Percentiles rank a stretch among this genome's conserved stretches.
Conservation (phyloP, 805 yeast genomes). For the Saccharomycodes ludwigii region DNA sequence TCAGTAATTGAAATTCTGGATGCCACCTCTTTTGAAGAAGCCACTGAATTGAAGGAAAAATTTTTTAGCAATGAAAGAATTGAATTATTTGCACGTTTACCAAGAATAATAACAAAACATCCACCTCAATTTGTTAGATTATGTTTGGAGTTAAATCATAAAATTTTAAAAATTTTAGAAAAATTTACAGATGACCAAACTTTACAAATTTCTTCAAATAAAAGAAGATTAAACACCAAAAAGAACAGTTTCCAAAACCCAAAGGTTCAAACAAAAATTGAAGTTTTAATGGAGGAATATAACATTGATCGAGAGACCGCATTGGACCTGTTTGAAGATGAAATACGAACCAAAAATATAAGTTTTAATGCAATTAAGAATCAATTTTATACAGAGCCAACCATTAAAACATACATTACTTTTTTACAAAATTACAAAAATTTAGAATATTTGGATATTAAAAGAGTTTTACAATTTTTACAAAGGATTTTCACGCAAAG, state of each 20-base stretch:
- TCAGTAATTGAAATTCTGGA: slow-evolving; percentile 31
- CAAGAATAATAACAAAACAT: slow-evolving; percentile 50
- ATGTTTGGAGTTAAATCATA: slow-evolving; percentile 52
- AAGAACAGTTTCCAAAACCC: background rate
- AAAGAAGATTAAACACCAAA: slow-evolving; percentile 19
- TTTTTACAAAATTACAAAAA: slow-evolving; percentile 52
- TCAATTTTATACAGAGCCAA: too few relatives aligned
- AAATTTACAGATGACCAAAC: slow-evolving; percentile 42
- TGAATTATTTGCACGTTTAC: slow-evolving; percentile 42
- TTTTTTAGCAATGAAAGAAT: slow-evolving; percentile 58
- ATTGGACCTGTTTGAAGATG: slow-evolving; percentile 15
- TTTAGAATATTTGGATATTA: slow-evolving; percentile 45
- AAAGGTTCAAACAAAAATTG: slow-evolving; percentile 16
- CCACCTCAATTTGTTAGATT: slow-evolving; percentile 51
- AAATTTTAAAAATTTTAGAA: slow-evolving; percentile 56
- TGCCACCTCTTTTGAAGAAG: slow-evolving; percentile 29
- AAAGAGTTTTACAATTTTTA: slow-evolving; percentile 54
- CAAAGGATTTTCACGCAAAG: slow-evolving; percentile 56
- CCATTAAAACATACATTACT: slow-evolving; percentile 54
- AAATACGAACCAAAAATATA: slow-evolving; percentile 8
- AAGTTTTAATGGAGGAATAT: slow-evolving; percentile 24
- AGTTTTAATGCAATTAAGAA: slow-evolving; percentile 15
- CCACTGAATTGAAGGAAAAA: slow-evolving; percentile 45
- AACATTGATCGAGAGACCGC: slow-evolving; percentile 22
- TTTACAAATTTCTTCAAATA: slow-evolving; percentile 35